These are phyloP conservation scores for Nannizziopsis barbatae DNA, from an alignment of 2,329 filamentous ascomycete species.

Conservation along the genomic window DNA sequence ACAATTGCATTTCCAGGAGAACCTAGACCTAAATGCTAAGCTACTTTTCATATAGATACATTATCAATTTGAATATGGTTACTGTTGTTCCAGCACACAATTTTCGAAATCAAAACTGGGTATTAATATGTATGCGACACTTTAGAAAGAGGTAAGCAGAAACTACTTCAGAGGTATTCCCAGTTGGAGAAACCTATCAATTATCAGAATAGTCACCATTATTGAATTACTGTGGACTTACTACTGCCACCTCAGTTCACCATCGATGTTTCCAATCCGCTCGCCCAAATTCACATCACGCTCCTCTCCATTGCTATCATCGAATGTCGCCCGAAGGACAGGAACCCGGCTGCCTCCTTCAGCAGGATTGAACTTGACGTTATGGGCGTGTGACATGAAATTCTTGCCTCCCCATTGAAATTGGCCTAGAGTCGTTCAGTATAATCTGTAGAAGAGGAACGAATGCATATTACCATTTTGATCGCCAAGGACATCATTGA, in stretches of 20 bases:
- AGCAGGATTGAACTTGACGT: slow-evolving; percentile 1
- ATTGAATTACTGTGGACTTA: neutral
- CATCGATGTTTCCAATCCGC: slow-evolving; percentile 1
- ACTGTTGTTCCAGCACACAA: too few species aligned
- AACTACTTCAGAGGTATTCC: too few species aligned
- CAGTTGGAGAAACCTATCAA: too few species aligned
- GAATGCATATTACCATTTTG: neutral
- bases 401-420: neutral
- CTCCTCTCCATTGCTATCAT: neutral
- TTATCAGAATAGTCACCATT: too few species aligned
- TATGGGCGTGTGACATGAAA: neutral
- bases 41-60: too few species aligned
- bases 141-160: too few species aligned
- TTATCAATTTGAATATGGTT: too few species aligned
- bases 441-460: neutral
- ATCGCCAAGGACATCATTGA: neutral
- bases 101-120: too few species aligned
- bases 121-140: too few species aligned
- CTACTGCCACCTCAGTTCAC: neutral
- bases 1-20: slow-evolving; percentile 14
- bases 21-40: too few species aligned
- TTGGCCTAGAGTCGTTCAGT: neutral
- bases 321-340: slow-evolving; percentile 1
- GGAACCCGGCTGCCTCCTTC: neutral
- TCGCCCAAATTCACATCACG: slow-evolving; percentile 5